A percentile compares a stretch with the other conserved stretches of the same genome.
Evolutionary conservation across 768 basidiomycete species (phyloP).

Genomic region (Polyporus arcularius): DNA sequence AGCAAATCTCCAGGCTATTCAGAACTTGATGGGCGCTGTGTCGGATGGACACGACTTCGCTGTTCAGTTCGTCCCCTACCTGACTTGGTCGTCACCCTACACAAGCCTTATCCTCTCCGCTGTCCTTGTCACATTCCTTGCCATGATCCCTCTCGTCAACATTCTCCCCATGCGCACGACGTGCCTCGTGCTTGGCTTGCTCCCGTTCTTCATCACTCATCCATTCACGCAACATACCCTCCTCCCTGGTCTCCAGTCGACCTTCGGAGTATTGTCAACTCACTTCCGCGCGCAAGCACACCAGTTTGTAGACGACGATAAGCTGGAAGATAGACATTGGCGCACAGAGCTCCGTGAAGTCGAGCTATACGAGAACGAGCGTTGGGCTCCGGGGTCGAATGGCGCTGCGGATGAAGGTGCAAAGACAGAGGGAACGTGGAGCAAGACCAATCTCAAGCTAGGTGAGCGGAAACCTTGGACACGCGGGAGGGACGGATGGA

Average conservation of each 20-base stretch:
- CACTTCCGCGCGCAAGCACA: constrained; percentile 24
- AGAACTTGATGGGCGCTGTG: constrained; percentile 88
- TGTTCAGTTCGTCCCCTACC: constrained; percentile 51
- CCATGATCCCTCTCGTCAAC: constrained; percentile 30
- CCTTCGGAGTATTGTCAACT: constrained; percentile 17
- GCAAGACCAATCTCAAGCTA: constrained; percentile 36
- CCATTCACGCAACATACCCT: constrained; percentile 40
- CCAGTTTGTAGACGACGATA: constrained; percentile 61
- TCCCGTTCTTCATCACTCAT: constrained; percentile 55
- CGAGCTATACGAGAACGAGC: constrained; percentile 82
- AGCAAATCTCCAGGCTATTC: constrained; percentile 85
- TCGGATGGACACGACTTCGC: constrained; percentile 61
- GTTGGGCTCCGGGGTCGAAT: constrained; percentile 39
- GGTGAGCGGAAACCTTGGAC: constrained; percentile 70
- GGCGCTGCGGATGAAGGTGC: constrained; percentile 20
- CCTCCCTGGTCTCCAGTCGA: constrained; percentile 33
- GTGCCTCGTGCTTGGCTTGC: constrained; percentile 53
- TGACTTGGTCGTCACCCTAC: constrained; percentile 54
- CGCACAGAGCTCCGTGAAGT: constrained; percentile 63
- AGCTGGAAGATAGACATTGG: constrained; percentile 66
- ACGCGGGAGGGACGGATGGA: constrained; percentile 70
- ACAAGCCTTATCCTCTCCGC: constrained; percentile 54
- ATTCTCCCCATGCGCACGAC: constrained; percentile 43
- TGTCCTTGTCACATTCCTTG: constrained; percentile 44
- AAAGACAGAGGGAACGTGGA: constrained; percentile 34